A percentile compares a stretch with the other conserved stretches of the same genome.
Conservation (phyloP, 176 grass and related monocot genomes). For the Cenchrus fungigraminus region DNA sequence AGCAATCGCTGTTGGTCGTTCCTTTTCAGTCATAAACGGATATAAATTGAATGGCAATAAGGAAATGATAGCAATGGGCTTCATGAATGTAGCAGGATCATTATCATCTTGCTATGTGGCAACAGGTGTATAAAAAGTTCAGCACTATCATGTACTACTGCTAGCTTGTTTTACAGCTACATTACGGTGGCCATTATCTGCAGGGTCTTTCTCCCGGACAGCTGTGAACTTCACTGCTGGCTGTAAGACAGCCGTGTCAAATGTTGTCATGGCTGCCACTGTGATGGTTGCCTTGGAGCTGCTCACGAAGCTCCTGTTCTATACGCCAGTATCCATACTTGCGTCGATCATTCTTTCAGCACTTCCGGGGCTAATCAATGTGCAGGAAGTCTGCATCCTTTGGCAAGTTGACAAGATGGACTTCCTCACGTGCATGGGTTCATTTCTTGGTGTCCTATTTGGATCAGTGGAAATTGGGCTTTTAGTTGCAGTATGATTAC, state of each 20-base stretch:
- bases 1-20: slow-evolving; percentile 60
- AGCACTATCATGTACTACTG: neutral
- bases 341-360: slow-evolving; percentile 87
- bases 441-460: slow-evolving; percentile 85
- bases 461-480: slow-evolving; percentile 62
- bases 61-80: slow-evolving; percentile 93
- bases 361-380: slow-evolving; percentile 58
- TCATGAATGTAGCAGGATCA: slow-evolving; percentile 90
- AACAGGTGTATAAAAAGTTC: slow-evolving; percentile 60
- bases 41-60: slow-evolving; percentile 90
- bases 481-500: slow-evolving; percentile 16
- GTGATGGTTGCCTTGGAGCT: slow-evolving; percentile 71
- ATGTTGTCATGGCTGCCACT: slow-evolving; percentile 77
- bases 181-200: neutral
- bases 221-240: slow-evolving; percentile 94
- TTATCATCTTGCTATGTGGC: slow-evolving; percentile 86
- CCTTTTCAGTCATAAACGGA: slow-evolving; percentile 18
- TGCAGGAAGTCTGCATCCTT: slow-evolving; percentile 55
- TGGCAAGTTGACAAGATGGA: slow-evolving; percentile 98
- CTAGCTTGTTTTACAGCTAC: neutral
- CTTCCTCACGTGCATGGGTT: slow-evolving; percentile 75
- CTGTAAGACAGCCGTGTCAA: slow-evolving; percentile 78
- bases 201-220: slow-evolving; percentile 89
- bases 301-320: slow-evolving; percentile 78
- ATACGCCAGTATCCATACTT: slow-evolving; percentile 87